A percentile compares a stretch with the other conserved stretches of the same genome.
phyloP scores from a whole-genome alignment of 1,284 basidiomycete species.

The Tremellales sp. region DNA sequence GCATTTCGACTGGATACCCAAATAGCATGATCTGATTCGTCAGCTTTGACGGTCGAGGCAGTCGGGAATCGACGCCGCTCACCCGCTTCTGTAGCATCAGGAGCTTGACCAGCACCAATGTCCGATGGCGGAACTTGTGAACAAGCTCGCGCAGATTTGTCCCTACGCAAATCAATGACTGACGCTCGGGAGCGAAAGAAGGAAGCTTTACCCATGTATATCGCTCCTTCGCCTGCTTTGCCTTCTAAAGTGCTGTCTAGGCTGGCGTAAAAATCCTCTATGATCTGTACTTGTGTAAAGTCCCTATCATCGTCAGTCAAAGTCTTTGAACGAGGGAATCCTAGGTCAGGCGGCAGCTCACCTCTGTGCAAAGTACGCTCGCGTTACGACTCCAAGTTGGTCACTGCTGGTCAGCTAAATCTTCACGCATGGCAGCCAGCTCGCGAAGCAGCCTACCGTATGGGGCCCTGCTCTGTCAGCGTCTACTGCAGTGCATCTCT shows the following conservation, averaged over 20 bases:
- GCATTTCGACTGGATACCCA: conserved; percentile 90
- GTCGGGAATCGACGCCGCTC: conserved; percentile 6
- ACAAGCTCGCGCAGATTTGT: conserved; percentile 89
- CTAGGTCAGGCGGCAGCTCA: conserved; percentile 14
- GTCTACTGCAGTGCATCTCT: neutral
- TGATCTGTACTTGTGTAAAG: conserved; percentile 74
- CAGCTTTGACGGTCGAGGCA: neutral
- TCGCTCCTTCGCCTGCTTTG: conserved; percentile 41
- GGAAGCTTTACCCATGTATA: conserved; percentile 48
- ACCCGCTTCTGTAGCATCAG: conserved; percentile 86
- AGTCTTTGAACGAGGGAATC: neutral
- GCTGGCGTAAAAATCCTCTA: conserved; percentile 74
- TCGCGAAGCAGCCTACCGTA: conserved; percentile 19
- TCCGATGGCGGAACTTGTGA: conserved; percentile 88
- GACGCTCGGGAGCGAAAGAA: neutral
- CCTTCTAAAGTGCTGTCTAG: conserved; percentile 55
- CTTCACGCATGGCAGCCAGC: neutral
- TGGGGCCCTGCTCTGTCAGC: conserved; percentile 35
- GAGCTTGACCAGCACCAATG: conserved; percentile 89
- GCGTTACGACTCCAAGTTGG: conserved; percentile 92
- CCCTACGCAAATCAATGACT: conserved; percentile 51
- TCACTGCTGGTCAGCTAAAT: conserved; percentile 56
- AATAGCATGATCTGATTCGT: conserved; percentile 81
- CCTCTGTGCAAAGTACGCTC: conserved; percentile 81
- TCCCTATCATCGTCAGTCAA: conserved; percentile 55